Conservation (phyloP, 2,329 filamentous ascomycete genomes). For the Apiospora koreana region DNA sequence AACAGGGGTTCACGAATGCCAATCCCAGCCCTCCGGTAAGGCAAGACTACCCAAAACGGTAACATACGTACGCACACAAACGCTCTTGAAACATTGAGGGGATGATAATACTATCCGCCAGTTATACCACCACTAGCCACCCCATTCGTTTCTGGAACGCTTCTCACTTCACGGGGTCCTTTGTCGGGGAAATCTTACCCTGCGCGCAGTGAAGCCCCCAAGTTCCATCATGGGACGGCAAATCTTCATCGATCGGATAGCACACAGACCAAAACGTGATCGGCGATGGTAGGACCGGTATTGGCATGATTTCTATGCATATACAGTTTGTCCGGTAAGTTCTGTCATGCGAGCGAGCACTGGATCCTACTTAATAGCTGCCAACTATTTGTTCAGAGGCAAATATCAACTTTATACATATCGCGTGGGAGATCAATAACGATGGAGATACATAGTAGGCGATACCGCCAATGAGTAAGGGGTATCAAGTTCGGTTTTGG, state of each 20-base stretch:
- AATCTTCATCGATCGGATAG: neutral
- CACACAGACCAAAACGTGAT: neutral
- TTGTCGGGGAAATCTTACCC: neutral
- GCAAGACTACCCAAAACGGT: neutral
- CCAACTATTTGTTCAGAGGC: too few species aligned
- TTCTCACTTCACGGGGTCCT: too few species aligned
- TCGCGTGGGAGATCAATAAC: neutral
- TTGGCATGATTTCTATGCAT: neutral
- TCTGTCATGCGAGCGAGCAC: neutral
- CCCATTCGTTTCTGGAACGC: neutral
- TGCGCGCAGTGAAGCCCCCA: neutral
- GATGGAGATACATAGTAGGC: neutral
- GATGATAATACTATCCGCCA: neutral
- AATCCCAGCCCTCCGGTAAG: neutral
- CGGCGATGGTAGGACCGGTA: neutral
- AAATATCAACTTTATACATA: neutral
- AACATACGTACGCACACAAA: neutral
- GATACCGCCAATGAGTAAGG: neutral
- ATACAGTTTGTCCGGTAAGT: neutral
- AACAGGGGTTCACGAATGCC: neutral
- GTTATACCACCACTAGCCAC: neutral
- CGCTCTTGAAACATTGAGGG: neutral
- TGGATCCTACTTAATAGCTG: neutral
- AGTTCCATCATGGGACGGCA: neutral
- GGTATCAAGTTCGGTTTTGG: slow-evolving; percentile 1